Evolutionary conservation across 768 basidiomycete genomes (phyloP).

Genomic region (Termitomyces sp.): DNA sequence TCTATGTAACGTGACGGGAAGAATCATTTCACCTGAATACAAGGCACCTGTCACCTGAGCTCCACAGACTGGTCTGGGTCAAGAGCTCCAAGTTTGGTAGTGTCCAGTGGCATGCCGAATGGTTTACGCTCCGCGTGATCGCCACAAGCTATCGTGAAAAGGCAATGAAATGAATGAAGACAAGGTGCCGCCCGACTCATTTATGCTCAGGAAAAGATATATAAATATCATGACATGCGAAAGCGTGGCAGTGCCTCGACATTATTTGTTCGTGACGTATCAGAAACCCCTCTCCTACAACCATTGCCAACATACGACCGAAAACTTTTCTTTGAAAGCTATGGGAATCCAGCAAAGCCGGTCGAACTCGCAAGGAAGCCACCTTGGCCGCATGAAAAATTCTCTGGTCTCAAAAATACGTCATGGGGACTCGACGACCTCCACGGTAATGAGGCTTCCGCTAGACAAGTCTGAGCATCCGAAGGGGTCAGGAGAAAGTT

Average conservation of each 20-base stretch:
- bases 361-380: conserved; percentile 10
- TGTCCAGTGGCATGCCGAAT: background rate
- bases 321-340: background rate
- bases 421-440: conserved; percentile 1
- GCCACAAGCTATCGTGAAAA: background rate
- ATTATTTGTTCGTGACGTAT: background rate
- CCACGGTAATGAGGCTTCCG: background rate
- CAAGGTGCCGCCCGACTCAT: background rate
- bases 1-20: background rate
- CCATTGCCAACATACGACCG: background rate
- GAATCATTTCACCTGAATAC: background rate
- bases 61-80: background rate
- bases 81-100: background rate
- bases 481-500: background rate
- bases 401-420: conserved; percentile 11
- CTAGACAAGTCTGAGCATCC: background rate
- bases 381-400: conserved; percentile 16
- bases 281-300: background rate
- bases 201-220: background rate
- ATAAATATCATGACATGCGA: background rate
- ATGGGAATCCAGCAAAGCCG: conserved; percentile 30
- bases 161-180: background rate
- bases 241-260: conserved; percentile 1
- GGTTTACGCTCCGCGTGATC: background rate
- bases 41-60: conserved; percentile 24